These are phyloP conservation scores for Gymnopilus dilepis DNA, from an alignment of 768 basidiomycete species.

Conservation along the genomic window DNA sequence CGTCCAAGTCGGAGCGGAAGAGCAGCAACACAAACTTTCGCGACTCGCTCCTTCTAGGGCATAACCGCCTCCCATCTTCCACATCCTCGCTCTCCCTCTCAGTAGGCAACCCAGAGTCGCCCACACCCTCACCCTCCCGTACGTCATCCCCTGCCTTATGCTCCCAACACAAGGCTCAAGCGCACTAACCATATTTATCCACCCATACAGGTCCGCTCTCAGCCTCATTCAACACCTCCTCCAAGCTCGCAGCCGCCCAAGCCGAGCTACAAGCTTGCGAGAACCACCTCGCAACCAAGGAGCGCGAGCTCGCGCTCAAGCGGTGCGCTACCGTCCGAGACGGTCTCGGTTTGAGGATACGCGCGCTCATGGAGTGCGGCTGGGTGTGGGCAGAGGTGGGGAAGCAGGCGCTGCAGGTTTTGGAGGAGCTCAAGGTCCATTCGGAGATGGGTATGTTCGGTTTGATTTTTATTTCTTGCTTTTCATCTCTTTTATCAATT, in stretches of 20 bases:
- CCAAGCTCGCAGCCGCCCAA: constrained; percentile 72
- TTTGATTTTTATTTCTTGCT: neutral
- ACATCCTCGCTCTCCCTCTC: constrained; percentile 43
- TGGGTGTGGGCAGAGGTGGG: constrained; percentile 73
- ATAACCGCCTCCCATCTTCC: constrained; percentile 45
- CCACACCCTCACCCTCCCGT: constrained; percentile 29
- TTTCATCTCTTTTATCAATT: neutral
- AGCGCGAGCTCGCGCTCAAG: constrained; percentile 60
- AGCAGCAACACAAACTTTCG: constrained; percentile 40
- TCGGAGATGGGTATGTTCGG: constrained; percentile 9
- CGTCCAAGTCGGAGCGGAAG: constrained; percentile 59
- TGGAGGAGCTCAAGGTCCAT: constrained; percentile 42
- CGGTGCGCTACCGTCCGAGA: constrained; percentile 62
- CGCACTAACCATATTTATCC: neutral
- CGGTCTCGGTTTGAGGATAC: constrained; percentile 66
- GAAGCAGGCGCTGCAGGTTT: constrained; percentile 54
- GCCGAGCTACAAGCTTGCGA: constrained; percentile 86
- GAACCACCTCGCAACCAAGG: constrained; percentile 70
- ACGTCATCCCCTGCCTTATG: constrained; percentile 20
- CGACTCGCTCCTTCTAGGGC: constrained; percentile 39
- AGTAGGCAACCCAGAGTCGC: constrained; percentile 24
- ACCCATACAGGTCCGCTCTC: constrained; percentile 26
- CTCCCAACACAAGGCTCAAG: too few relatives aligned
- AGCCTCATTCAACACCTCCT: constrained; percentile 34
- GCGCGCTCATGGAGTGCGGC: constrained; percentile 72